Evolutionary conservation across 2,329 filamentous ascomycete genomes (phyloP), one percentile per base, ranked within the genome.

Genomic region (Fusarium sp.): DNA sequence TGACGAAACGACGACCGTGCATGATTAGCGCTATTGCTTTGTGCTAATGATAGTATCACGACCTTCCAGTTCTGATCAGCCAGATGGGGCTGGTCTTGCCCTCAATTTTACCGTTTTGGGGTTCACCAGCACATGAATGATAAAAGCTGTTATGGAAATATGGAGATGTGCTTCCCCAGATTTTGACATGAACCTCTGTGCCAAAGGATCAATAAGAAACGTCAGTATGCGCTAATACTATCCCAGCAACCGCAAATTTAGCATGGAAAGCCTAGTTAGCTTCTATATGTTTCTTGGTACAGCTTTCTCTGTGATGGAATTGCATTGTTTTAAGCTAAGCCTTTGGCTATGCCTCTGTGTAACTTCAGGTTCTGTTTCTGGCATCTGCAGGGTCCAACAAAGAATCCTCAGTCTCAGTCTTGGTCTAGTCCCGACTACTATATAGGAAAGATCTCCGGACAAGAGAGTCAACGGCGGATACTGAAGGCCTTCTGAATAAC

Each of bases 181-280:
- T 28, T 28, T 17, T 13, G 20, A 22, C 8, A n/a, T 5, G 11
- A 54, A 54, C 34, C 14, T 54, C 34, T 17, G 14, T 54, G 34
- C 34, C 14, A 38, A 38, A 28, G 24, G 14, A 28, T 54, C 34
- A 7, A 39, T 54, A 39, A 54, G 13, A 14, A 54, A n/a, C 10
- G 2, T 6, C 18, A 9, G 12, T 1, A 15, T 20, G 30, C 17
- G 13, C 18, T 12, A 12, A 38, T 8, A 28, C 20, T 9, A 7
- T 9, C 20, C 20, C 8, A 38, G 32, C 5, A 38, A 39, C 17
- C 12, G 5, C 5, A 5, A 24, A 2, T 18, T 39, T 18, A 22
- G 14, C 9, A 9, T 28, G 28, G 8, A 28, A 15, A n/a, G 24
- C 5, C 1, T 20, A 28, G 10, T 17, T 1, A 3, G 3, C 4